Percentiles rank a stretch among this genome's conserved stretches.
Evolutionary conservation across 148 eudicot species (phyloP).

Genomic region (Pouteria glomerata): DNA sequence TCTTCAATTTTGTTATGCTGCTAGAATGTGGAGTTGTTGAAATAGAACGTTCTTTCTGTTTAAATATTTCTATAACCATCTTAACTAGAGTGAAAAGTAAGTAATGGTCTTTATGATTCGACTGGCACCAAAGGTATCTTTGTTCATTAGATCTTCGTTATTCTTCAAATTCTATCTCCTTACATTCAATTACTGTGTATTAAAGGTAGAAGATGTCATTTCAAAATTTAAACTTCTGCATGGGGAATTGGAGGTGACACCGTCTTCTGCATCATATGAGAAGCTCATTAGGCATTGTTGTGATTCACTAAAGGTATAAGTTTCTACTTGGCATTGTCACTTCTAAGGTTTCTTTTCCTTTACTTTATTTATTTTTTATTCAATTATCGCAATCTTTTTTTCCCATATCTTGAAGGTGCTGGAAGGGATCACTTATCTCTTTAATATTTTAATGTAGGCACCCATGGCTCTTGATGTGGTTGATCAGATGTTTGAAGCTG

Average conservation of each 20-base stretch:
- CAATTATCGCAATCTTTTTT: not conserved
- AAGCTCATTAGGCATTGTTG: slow-evolving; percentile 63
- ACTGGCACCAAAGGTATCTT: not conserved
- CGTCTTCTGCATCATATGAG: slow-evolving; percentile 56
- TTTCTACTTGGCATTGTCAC: not conserved
- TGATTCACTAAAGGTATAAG: slow-evolving; percentile 53
- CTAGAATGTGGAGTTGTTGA: no score
- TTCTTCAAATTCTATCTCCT: slow-evolving; percentile 7
- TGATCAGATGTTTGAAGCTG: slow-evolving; percentile 60
- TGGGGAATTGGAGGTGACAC: slow-evolving; percentile 49
- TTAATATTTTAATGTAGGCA: slow-evolving; percentile 35
- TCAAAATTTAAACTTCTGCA: slow-evolving; percentile 56
- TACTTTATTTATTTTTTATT: not conserved
- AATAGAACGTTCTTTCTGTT: no score
- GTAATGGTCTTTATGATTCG: no score
- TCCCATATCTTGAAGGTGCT: not conserved
- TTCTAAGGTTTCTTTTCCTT: not conserved
- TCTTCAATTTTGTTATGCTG: no score
- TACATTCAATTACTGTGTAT: slow-evolving; percentile 11
- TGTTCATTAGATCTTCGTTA: not conserved
- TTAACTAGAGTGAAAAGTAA: no score
- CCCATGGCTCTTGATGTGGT: slow-evolving; percentile 68
- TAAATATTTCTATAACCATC: no score
- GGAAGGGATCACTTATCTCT: not conserved
- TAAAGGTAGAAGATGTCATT: slow-evolving; percentile 66